Evolutionary conservation across 805 yeast species (phyloP), one percentile per base, ranked within the genome.

Genomic region (Zygosaccharomyces bisporus): DNA sequence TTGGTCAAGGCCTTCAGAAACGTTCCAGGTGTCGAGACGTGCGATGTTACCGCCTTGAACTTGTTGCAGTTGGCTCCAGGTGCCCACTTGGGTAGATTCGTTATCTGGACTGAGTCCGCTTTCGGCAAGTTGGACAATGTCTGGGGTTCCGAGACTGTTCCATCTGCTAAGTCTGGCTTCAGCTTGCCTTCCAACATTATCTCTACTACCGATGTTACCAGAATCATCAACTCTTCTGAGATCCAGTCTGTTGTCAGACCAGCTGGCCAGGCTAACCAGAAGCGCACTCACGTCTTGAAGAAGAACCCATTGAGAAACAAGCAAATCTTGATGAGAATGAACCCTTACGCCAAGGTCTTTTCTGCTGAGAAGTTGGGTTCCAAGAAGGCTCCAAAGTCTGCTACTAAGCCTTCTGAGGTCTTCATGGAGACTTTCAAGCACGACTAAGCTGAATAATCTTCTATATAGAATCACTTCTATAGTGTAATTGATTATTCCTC

Each of bases 231-330:
- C 95, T 90, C 98, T 73, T 81, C 97, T 74, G 99, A 93, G 82
- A 84, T 93, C 74, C 99, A 93, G 81, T 79, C 96, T 63, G 97
- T 83, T 70, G 86, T 90, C 66, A 86, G 91, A 80, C 88, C 95
- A 70, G 95, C 96, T 71, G 95, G 95, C 67, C 93, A 85, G 74
- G 76, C 93, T 66, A 76, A 83, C 70, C 90, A 86, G 74, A 88
- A 90, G 90, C 86, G 95, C 75, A 72, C 88, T 60, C 88, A 86
- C 81, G 95, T 87, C 72, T 82, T 83, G 75, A 93, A 93, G 96
- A 90, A 89, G 91, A 91, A 87, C 90, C 95, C 96, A 75, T 84
- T 89, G 73, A 91, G 88, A 93, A 93, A 93, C 97, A 90, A 88
- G 83, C 95, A 88, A 79, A 91, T 90, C 68, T 76, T 89, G 72